Evolutionary conservation across 495 filamentous ascomycete species (phyloP).

Genomic region (Wilcoxina mikolae): DNA sequence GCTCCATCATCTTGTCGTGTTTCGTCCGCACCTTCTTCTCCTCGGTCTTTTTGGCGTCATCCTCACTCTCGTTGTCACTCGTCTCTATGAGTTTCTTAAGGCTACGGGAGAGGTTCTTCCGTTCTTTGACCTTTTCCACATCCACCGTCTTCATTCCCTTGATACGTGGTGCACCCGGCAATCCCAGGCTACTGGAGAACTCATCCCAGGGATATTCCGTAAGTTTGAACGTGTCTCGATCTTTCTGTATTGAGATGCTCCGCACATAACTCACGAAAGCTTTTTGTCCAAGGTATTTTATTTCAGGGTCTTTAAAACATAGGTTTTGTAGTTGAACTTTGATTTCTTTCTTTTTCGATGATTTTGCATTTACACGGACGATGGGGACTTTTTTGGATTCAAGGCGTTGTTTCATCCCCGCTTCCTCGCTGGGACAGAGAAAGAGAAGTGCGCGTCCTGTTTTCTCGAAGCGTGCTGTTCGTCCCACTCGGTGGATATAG

Average conservation of each 20-base stretch:
- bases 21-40: constrained; percentile 65
- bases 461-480: constrained; percentile 85
- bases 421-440: constrained; percentile 79
- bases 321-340: constrained; percentile 72
- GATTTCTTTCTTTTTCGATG: constrained; percentile 63
- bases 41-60: constrained; percentile 35
- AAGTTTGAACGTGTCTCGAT: constrained; percentile 81
- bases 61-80: neutral
- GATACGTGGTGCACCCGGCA: constrained; percentile 77
- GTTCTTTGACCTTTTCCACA: constrained; percentile 44
- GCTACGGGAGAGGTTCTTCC: constrained; percentile 67
- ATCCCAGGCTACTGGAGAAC: constrained; percentile 67
- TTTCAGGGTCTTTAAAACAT: constrained; percentile 85
- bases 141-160: constrained; percentile 81
- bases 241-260: constrained; percentile 73
- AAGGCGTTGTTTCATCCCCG: constrained; percentile 64
- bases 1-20: constrained; percentile 45
- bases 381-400: constrained; percentile 80
- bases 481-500: constrained; percentile 91
- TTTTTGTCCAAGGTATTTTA: constrained; percentile 93
- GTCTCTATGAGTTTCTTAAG: constrained; percentile 35
- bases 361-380: constrained; percentile 63
- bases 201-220: constrained; percentile 68
- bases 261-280: constrained; percentile 80
- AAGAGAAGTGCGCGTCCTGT: constrained; percentile 80